Base-by-base conservation (phyloP, 768 basidiomycete species). In the Sistotremastrum niveocremeum region DNA sequence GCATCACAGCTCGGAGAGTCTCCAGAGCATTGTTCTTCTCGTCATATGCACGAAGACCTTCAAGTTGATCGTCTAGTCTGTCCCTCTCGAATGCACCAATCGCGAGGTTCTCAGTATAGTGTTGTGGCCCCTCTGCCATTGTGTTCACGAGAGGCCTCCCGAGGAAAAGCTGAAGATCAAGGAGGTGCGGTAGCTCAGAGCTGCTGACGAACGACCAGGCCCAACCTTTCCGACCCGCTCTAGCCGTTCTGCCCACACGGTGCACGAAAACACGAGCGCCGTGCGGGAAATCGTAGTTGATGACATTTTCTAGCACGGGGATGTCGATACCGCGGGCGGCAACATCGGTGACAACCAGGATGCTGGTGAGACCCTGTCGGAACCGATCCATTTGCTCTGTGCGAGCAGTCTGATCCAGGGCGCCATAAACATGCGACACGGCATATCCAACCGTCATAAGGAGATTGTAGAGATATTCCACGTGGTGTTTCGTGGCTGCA, bases 321-420 rank as follows among this genome's bases (percentile, higher is more conserved):
- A 99, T 93, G 64, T 99, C 95, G 54, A 99, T 89, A 56, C 95
- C 95, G 53, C 95, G 84, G 9, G 95, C 95, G 12, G 95, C 95
- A 37, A 99, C 90, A 57, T 99, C 95, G 0, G 95, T 99, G 38
- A 98, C 95, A 34, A 98, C 91, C 29, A 99, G 70, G 41, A 99
- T 72, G 51, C 71, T 84, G 0, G 90, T 86, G 32, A 68, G 59
- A 1, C 86, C 84, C 8, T 76, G 71, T 28, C 91, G 79, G 65
- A 99, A 99, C 49, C 77, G 76, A 49, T 85, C 81, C 82, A 99
- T 89, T 56, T 97, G 91, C 50, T 74, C 76, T 31, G 79, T 78
- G 46, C 95, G 84, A 2, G 93, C 91, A 3, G 74, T 66, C 61
- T 99, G 95, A 56, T 95, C 93, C 35, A 99, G 76, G 5, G 95